A percentile compares a stretch with the other conserved stretches of the same genome.
phyloP scores from a whole-genome alignment of 2,329 filamentous ascomycete species.

The Pezicula carpinea region DNA sequence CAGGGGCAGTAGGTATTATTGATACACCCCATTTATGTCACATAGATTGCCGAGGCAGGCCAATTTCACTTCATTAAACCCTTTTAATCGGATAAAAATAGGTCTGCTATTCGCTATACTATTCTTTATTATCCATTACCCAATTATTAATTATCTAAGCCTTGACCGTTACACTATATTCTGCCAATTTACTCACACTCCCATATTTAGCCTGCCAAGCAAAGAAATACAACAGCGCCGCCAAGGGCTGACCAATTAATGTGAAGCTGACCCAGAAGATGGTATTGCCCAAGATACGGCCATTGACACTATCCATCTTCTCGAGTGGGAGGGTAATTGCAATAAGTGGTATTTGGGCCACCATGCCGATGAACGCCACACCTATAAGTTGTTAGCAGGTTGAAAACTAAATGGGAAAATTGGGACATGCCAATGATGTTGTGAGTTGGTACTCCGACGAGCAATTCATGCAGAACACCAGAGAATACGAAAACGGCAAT shows the following conservation, averaged over 20 bases:
- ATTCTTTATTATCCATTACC: no score
- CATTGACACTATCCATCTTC: conserved; percentile 69
- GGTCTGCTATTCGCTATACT: no score
- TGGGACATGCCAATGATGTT: conserved; percentile 70
- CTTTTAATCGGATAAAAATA: no score
- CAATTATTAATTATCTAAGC: not conserved
- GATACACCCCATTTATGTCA: no score
- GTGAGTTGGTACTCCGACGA: conserved; percentile 92
- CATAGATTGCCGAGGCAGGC: no score
- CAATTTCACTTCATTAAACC: no score
- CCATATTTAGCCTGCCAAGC: conserved; percentile 98
- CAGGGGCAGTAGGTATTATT: no score
- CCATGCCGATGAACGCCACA: conserved; percentile 91
- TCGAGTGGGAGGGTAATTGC: conserved; percentile 73
- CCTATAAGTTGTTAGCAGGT: conserved; percentile 43
- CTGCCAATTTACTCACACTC: conserved; percentile 53
- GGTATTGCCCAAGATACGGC: conserved; percentile 80
- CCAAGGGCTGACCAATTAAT: conserved; percentile 89
- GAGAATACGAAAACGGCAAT: conserved; percentile 83
- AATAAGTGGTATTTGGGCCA: conserved; percentile 87
- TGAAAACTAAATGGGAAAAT: not conserved
- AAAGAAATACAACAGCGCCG: conserved; percentile 91
- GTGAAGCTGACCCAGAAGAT: conserved; percentile 98
- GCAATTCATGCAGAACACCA: conserved; percentile 82
- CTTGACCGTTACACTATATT: not conserved